Evolutionary conservation across 1,284 basidiomycete genomes (phyloP).

Genomic region (Polyporus tsugae): DNA sequence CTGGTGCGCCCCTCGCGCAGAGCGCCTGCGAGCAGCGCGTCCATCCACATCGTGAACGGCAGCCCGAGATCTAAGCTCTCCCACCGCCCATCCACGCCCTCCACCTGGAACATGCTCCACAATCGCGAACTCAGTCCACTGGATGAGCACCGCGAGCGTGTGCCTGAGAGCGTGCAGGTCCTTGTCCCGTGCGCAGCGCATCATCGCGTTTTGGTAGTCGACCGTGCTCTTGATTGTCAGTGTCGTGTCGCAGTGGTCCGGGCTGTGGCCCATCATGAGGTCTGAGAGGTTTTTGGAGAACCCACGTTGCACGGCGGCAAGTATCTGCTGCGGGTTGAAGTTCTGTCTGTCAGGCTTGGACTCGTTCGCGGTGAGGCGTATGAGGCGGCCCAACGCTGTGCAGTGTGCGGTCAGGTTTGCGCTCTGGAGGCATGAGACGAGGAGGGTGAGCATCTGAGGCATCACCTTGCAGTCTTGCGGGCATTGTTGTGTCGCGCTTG

Average conservation of each 20-base stretch:
- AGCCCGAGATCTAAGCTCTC: slow-evolving; percentile 55
- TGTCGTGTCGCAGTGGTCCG: slow-evolving; percentile 53
- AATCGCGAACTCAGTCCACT: slow-evolving; percentile 66
- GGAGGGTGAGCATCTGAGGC: slow-evolving; percentile 53
- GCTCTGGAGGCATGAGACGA: slow-evolving; percentile 62
- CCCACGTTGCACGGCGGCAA: slow-evolving; percentile 47
- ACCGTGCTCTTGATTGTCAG: slow-evolving; percentile 47
- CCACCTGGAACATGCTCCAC: slow-evolving; percentile 57
- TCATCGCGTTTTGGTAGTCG: slow-evolving; percentile 62
- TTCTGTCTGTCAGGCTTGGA: slow-evolving; percentile 52
- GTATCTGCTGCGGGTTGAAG: slow-evolving; percentile 54
- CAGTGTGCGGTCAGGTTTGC: slow-evolving; percentile 59
- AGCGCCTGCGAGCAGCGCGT: slow-evolving; percentile 62
- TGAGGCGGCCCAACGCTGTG: slow-evolving; percentile 57
- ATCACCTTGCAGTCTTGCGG: slow-evolving; percentile 51
- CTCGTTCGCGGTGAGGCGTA: slow-evolving; percentile 55
- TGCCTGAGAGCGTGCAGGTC: slow-evolving; percentile 61
- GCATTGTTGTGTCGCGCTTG: slow-evolving; percentile 52
- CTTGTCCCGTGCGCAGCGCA: slow-evolving; percentile 51
- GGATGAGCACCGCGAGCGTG: slow-evolving; percentile 55
- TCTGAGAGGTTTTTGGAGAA: slow-evolving; percentile 57
- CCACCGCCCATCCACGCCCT: slow-evolving; percentile 49
- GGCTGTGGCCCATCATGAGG: slow-evolving; percentile 57
- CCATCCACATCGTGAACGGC: slow-evolving; percentile 64
- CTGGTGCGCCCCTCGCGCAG: slow-evolving; percentile 46